These are phyloP conservation scores for Aspergillus nanangensis DNA, from an alignment of 495 filamentous ascomycete species.

Conservation along the genomic window DNA sequence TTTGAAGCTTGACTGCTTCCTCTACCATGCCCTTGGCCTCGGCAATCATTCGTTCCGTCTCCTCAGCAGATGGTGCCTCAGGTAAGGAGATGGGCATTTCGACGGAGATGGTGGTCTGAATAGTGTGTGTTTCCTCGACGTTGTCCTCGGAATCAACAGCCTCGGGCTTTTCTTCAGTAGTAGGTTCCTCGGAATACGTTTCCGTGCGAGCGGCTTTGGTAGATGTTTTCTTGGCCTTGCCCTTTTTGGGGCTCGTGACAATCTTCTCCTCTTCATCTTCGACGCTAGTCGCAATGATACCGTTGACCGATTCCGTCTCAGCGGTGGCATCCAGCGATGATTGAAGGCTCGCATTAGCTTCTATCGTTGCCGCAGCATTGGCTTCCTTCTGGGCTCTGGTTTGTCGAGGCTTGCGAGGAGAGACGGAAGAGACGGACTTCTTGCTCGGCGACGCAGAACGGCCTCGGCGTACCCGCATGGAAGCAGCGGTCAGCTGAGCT, in stretches of 20 bases:
- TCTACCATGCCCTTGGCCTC: slow-evolving; percentile 88
- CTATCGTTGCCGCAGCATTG: slow-evolving; percentile 40
- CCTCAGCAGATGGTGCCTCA: slow-evolving; percentile 67
- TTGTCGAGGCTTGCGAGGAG: slow-evolving; percentile 70
- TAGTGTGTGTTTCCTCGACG: slow-evolving; percentile 56
- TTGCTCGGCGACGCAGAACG: slow-evolving; percentile 59
- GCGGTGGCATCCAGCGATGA: slow-evolving; percentile 39
- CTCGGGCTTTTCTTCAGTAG: slow-evolving; percentile 53
- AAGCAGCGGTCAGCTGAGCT: slow-evolving; percentile 29
- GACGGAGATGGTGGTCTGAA: slow-evolving; percentile 72
- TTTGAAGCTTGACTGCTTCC: slow-evolving; percentile 61
- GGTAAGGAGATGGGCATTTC: slow-evolving; percentile 66
- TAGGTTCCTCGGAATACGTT: slow-evolving; percentile 22
- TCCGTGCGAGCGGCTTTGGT: slow-evolving; percentile 21
- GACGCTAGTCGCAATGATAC: slow-evolving; percentile 19
- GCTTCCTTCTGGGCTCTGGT: slow-evolving; percentile 53
- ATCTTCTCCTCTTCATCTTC: slow-evolving; percentile 25
- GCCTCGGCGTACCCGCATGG: slow-evolving; percentile 40
- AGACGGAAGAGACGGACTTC: slow-evolving; percentile 48
- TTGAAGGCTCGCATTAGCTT: slow-evolving; percentile 47
- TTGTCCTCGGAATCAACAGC: slow-evolving; percentile 33
- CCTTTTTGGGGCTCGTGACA: slow-evolving; percentile 24
- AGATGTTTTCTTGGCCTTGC: slow-evolving; percentile 29
- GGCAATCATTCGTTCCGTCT: slow-evolving; percentile 74
- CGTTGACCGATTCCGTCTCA: slow-evolving; percentile 23